Evolutionary conservation across 2,329 filamentous ascomycete species (phyloP).

Genomic region (Chaetomiaceae sp.): DNA sequence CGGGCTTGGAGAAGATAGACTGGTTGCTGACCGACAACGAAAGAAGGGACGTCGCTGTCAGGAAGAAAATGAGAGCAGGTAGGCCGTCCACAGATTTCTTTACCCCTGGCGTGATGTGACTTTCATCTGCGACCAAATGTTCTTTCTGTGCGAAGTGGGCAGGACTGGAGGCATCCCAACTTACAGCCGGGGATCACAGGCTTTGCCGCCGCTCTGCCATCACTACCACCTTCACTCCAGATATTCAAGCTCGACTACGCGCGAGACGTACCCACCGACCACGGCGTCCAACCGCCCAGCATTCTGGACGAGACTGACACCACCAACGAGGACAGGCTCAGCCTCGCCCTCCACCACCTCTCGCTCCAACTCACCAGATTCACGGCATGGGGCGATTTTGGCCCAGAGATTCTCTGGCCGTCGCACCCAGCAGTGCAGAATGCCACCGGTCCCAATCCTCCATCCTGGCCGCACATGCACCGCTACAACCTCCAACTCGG

Average conservation of each 20-base stretch:
- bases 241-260: neutral
- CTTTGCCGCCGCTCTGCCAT: neutral
- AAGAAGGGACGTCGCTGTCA: neutral
- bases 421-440: neutral
- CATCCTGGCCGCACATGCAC: too few species aligned
- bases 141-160: too few species aligned
- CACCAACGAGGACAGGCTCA: conserved; percentile 1
- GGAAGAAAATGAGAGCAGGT: neutral
- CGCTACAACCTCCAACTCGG: too few species aligned
- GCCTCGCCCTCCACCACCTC: conserved; percentile 3
- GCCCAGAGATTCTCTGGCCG: neutral
- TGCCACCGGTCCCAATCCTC: neutral
- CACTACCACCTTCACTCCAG: neutral
- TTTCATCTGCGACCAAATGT: too few species aligned
- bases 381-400: neutral
- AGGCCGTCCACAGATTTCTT: too few species aligned
- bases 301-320: conserved; percentile 5
- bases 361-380: neutral
- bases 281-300: neutral
- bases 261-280: neutral
- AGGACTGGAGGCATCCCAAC: too few species aligned
- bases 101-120: too few species aligned
- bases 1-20: neutral
- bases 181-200: too few species aligned
- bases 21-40: neutral